Percentiles rank a stretch among this genome's conserved stretches.
These are phyloP conservation scores for Thalassiosira delicatula DNA, from an alignment of 352 stramenopile genomes.

Conservation along the genomic window DNA sequence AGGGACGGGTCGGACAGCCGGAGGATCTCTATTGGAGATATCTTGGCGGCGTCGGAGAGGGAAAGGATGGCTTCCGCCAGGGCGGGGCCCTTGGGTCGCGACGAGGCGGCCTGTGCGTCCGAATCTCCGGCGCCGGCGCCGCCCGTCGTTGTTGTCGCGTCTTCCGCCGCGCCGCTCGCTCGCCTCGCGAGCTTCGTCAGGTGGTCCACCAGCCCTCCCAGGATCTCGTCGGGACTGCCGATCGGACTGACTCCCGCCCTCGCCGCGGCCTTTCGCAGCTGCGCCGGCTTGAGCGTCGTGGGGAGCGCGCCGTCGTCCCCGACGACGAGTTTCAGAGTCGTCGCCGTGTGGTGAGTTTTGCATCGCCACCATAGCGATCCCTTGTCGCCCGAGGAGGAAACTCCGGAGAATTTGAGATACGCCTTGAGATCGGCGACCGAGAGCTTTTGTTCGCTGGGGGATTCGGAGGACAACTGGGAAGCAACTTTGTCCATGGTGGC, in stretches of 20 bases:
- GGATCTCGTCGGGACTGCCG: neutral
- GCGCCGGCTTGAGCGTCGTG: neutral
- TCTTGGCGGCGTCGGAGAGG: neutral
- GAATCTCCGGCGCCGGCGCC: too few species aligned
- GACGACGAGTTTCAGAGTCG: neutral
- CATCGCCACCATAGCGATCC: neutral
- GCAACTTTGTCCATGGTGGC: neutral
- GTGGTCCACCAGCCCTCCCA: neutral
- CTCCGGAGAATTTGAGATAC: neutral
- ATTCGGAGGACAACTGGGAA: neutral
- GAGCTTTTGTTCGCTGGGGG: neutral
- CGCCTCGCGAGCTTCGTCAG: too few species aligned
- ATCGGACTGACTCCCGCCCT: neutral
- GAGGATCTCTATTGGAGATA: neutral
- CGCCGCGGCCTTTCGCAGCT: neutral
- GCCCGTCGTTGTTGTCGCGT: neutral
- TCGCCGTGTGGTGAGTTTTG: neutral
- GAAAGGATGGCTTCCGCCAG: neutral
- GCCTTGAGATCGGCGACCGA: neutral
- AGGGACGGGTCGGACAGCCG: neutral
- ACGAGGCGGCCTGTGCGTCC: too few species aligned
- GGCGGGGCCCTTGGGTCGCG: neutral
- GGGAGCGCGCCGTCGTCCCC: neutral
- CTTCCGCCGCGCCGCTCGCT: too few species aligned
- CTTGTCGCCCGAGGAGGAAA: neutral